A percentile compares a stretch with the other conserved stretches of the same genome.
Evolutionary conservation across 106 monocot genomes (phyloP).

Genomic region (Narthecium ossifragum): DNA sequence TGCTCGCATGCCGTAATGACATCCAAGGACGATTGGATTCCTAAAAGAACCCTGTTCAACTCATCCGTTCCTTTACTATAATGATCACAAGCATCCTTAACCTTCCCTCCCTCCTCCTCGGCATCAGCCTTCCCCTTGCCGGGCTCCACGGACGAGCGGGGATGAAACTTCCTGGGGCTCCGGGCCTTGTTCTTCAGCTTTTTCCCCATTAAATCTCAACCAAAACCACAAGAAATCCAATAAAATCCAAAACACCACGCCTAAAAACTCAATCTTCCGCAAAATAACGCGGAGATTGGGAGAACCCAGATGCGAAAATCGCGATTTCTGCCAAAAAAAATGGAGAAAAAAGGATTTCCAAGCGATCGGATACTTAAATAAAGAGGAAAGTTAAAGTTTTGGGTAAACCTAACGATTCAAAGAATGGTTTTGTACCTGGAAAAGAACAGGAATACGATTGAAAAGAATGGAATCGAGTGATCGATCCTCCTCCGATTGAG

Average conservation of each 20-base stretch:
- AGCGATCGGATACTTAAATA: too few relatives aligned
- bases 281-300: too few relatives aligned
- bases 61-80: conserved; percentile 24
- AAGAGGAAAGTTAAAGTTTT: too few relatives aligned
- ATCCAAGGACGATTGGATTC: conserved; percentile 26
- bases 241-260: not conserved
- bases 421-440: too few relatives aligned
- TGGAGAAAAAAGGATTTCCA: too few relatives aligned
- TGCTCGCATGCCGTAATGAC: conserved; percentile 45
- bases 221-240: not conserved
- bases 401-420: too few relatives aligned
- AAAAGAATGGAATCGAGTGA: too few relatives aligned
- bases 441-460: too few relatives aligned
- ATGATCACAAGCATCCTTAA: conserved; percentile 40
- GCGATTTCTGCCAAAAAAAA: too few relatives aligned
- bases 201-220: conserved; percentile 59
- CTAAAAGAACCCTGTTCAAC: conserved; percentile 36
- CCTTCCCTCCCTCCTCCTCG: conserved; percentile 9
- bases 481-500: too few relatives aligned
- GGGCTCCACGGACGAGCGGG: conserved; percentile 11
- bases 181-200: conserved; percentile 57
- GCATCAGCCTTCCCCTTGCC: conserved; percentile 11
- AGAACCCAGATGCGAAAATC: too few relatives aligned
- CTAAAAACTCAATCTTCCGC: too few relatives aligned
- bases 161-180: conserved; percentile 28